Base-by-base conservation (phyloP, 2,329 filamentous ascomycete genomes). In the Fusarium pseudoanthophilum region DNA sequence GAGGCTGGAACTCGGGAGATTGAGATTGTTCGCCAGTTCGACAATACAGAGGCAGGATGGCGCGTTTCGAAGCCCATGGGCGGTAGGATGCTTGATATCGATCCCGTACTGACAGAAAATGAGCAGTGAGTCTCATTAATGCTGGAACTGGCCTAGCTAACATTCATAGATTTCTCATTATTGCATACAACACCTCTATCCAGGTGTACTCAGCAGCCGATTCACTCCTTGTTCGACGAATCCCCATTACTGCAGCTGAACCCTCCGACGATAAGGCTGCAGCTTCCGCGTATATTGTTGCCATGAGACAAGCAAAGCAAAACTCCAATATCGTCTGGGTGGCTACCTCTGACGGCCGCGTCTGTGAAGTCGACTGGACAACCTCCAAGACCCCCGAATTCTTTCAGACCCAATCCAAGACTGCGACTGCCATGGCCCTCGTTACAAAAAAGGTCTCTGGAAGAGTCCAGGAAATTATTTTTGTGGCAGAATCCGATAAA, bases 131-230 rank as follows among this genome's bases (percentile, higher is more conserved):
- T 78, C 67, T 37, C 42, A 43, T 11, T 18, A 14, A n/a, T 15
- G 16, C 34, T n/a, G 24, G 10, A 32, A 42, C 36, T 43, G 42
- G 8, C 48, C 21, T 55, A 37, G 49, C 75, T 78, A 46, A 79
- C 58, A 42, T 65, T 16, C 40, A 21, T 48, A 94, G 93, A 79
- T 88, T 92, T 82, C 80, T 98, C 43, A 91, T 98, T 64, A 81
- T 97, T 63, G 89, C 92, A 37, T 93, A 94, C 78, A 89, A 91
- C 68, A 91, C 89, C 34, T 92, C 92, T 15, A 86, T 98, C 60
- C 92, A 95, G 80, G 88, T 97, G 32, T 97, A 96, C 82, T 93
- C 93, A 4, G 90, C 93, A 36, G 86, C 89, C 72, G 95, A 94
- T 61, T 98, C 96, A 4, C 88, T 97, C 56, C 89, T 97, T 28